Conservation (phyloP, 2,329 filamentous ascomycete species). For the Xylariaceae sp. region DNA sequence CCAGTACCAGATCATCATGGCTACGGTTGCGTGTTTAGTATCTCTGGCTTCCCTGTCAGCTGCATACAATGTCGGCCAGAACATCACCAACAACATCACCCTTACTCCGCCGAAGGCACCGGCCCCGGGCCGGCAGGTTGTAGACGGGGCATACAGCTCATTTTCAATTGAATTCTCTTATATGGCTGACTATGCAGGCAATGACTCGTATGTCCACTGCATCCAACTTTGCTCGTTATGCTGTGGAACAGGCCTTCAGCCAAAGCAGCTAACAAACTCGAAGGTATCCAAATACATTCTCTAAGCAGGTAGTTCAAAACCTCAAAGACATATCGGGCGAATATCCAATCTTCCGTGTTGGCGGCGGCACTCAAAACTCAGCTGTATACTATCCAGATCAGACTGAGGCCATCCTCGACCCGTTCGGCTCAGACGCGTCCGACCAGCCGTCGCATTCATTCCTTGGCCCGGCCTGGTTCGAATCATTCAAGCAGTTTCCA, state of each 20-base stretch:
- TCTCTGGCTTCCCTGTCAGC: not conserved
- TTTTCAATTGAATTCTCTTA: slow-evolving; percentile 6
- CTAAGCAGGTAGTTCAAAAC: slow-evolving; percentile 5
- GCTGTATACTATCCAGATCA: slow-evolving; percentile 2
- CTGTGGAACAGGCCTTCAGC: not conserved
- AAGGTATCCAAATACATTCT: slow-evolving; percentile 4
- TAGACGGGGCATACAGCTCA: slow-evolving; percentile 6
- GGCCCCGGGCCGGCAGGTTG: not conserved
- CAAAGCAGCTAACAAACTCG: not conserved
- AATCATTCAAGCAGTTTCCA: slow-evolving; percentile 5
- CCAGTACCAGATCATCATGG: too few relatives aligned
- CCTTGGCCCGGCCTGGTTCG: slow-evolving; percentile 5
- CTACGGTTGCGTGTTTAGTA: not conserved
- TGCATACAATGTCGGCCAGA: not conserved
- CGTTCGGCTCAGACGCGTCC: slow-evolving; percentile 1
- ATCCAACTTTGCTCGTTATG: not conserved
- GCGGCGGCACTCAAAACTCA: slow-evolving; percentile 4
- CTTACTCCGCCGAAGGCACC: slow-evolving; percentile 1
- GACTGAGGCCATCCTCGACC: slow-evolving; percentile 1
- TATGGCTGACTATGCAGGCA: slow-evolving; percentile 5
- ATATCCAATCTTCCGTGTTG: slow-evolving; percentile 2
- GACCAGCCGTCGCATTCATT: slow-evolving; percentile 1
- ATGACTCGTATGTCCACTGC: slow-evolving; percentile 5
- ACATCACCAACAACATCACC: slow-evolving; percentile 1
- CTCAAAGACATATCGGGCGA: slow-evolving; percentile 1